Evolutionary conservation across 495 filamentous ascomycete species (phyloP).

Genomic region (Wilcoxina mikolae): DNA sequence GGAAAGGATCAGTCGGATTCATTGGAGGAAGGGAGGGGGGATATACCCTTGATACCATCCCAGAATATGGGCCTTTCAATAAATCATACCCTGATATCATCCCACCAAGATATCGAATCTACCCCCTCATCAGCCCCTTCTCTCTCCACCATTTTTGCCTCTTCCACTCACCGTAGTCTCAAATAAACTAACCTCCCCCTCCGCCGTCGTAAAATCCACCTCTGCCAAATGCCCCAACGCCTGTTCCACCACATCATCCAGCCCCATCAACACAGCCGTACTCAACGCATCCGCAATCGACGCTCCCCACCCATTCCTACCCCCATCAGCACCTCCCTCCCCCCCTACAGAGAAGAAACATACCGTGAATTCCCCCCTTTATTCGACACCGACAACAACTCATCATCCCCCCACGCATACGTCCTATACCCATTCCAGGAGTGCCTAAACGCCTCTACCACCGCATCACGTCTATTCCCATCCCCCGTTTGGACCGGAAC

Average conservation of each 20-base stretch:
- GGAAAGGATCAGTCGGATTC: not conserved
- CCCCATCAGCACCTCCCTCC: conserved; percentile 4
- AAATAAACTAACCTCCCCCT: conserved; percentile 54
- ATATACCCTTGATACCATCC: conserved; percentile 32
- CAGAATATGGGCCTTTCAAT: conserved; percentile 51
- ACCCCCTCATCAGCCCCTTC: not conserved
- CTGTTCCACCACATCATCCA: conserved; percentile 47
- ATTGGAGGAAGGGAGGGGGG: not conserved
- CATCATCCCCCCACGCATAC: conserved; percentile 69
- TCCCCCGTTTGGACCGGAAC: not conserved
- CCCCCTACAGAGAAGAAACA: conserved; percentile 11
- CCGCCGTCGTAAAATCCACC: conserved; percentile 53
- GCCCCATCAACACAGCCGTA: conserved; percentile 65
- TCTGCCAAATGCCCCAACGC: conserved; percentile 54
- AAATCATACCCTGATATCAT: conserved; percentile 73
- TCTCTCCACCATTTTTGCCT: too few relatives aligned
- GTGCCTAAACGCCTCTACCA: conserved; percentile 59
- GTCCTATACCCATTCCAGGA: conserved; percentile 71
- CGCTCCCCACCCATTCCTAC: conserved; percentile 76
- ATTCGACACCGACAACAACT: conserved; percentile 55
- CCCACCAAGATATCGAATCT: conserved; percentile 69
- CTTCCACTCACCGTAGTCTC: conserved; percentile 48
- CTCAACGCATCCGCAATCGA: conserved; percentile 69
- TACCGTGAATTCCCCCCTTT: conserved; percentile 54
- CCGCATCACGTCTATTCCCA: conserved; percentile 40